A percentile compares a stretch with the other conserved stretches of the same genome.
phyloP scores from a whole-genome alignment of 164 flowering plant genomes.

The Cinnamomum chago region DNA sequence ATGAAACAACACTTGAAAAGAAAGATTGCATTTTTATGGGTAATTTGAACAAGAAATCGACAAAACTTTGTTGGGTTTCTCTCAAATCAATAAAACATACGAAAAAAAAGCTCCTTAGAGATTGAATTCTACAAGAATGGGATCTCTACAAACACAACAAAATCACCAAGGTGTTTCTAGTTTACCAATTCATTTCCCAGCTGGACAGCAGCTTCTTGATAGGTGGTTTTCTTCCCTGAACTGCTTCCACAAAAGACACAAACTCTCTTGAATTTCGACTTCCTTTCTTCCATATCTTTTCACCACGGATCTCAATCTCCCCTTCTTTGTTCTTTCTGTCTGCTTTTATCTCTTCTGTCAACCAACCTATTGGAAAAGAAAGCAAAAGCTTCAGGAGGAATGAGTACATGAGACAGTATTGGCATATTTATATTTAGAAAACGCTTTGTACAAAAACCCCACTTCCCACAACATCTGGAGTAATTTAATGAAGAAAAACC shows the following conservation, averaged over 20 bases:
- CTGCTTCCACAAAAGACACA: conserved; percentile 94
- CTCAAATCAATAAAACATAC: background rate
- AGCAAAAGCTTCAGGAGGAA: background rate
- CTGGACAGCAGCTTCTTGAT: conserved; percentile 3
- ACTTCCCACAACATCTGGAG: background rate
- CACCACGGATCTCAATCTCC: background rate
- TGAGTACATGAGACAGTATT: background rate
- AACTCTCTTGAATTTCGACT: conserved; percentile 65
- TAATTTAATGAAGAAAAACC: no score
- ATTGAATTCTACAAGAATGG: background rate
- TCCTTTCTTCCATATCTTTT: conserved; percentile 33
- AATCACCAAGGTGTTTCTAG: background rate
- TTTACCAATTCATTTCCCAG: conserved; percentile 63
- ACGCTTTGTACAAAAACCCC: background rate
- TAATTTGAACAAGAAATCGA: background rate
- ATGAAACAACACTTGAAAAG: background rate
- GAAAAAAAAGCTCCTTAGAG: background rate
- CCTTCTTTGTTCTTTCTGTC: background rate
- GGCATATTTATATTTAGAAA: background rate
- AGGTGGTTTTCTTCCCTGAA: conserved; percentile 63
- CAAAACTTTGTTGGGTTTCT: background rate
- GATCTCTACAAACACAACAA: background rate
- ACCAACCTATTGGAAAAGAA: background rate
- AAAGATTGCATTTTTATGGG: background rate
- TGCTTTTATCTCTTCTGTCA: background rate